Evolutionary conservation across 2,329 filamentous ascomycete species (phyloP).

Genomic region (Daldinia eschscholtzii): DNA sequence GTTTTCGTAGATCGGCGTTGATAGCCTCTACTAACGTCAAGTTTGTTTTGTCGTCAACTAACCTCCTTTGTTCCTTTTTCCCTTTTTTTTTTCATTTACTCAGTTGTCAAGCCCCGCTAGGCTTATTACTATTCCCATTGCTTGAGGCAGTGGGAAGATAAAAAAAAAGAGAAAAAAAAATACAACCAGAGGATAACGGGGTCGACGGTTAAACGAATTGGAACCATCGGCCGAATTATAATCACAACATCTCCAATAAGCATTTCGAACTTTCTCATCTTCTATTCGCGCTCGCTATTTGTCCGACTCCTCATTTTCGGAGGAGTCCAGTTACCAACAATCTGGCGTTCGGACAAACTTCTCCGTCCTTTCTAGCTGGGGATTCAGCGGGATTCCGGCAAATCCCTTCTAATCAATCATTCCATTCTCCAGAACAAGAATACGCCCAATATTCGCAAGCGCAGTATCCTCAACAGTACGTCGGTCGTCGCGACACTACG

Average conservation of each 20-base stretch:
- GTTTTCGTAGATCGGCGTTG: constrained; percentile 23
- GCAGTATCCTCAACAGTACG: constrained; percentile 42
- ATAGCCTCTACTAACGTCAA: constrained; percentile 14
- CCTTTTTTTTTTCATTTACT: background rate
- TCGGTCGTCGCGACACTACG: constrained; percentile 51
- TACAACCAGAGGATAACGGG: constrained; percentile 7
- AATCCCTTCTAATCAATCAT: constrained; percentile 45
- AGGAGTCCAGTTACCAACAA: constrained; percentile 47
- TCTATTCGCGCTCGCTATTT: constrained; percentile 24
- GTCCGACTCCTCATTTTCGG: constrained; percentile 46
- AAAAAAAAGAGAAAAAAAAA: background rate
- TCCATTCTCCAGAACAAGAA: constrained; percentile 43
- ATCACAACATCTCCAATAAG: constrained; percentile 24
- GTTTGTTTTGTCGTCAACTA: constrained; percentile 18
- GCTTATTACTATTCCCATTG: constrained; percentile 14
- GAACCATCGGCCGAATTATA: constrained; percentile 17
- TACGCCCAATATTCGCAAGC: constrained; percentile 50
- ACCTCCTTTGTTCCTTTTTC: constrained; percentile 26
- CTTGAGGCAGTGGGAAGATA: constrained; percentile 14
- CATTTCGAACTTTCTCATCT: constrained; percentile 22
- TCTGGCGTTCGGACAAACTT: constrained; percentile 50
- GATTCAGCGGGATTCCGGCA: constrained; percentile 49
- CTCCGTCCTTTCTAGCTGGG: constrained; percentile 45
- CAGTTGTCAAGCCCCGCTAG: constrained; percentile 18
- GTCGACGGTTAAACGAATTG: constrained; percentile 29